Conservation (phyloP, 2,329 filamentous ascomycete species). For the Calonectria hawksworthii region DNA sequence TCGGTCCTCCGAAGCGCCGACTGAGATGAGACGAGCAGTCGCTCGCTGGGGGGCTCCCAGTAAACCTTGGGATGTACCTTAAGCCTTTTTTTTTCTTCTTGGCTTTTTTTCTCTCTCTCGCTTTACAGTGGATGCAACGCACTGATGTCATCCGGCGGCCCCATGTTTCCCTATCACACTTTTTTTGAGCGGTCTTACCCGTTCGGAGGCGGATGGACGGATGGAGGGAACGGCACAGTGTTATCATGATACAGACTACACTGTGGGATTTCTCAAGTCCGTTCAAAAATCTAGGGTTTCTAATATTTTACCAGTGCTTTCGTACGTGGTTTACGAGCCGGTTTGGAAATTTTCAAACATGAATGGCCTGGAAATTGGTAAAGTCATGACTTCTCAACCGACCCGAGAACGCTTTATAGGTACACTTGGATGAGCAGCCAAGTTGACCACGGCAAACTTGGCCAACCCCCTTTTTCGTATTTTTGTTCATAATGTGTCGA, state of each 20-base stretch:
- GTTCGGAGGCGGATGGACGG: background rate
- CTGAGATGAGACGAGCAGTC: background rate
- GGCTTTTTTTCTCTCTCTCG: background rate
- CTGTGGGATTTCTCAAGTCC: background rate
- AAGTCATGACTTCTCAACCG: background rate
- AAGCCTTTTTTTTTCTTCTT: background rate
- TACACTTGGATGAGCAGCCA: background rate
- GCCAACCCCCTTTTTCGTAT: background rate
- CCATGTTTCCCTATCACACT: background rate
- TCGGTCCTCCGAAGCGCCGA: background rate
- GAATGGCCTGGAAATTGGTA: background rate
- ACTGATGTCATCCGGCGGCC: slow-evolving; percentile 2
- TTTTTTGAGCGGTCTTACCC: background rate
- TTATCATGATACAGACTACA: background rate
- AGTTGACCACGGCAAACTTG: background rate
- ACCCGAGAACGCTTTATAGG: background rate
- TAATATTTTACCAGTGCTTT: background rate
- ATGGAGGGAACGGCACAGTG: background rate
- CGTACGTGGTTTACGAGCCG: background rate
- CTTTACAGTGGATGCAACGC: background rate
- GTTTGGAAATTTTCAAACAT: background rate
- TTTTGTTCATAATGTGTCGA: background rate
- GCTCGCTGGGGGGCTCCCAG: no score
- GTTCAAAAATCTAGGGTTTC: background rate
- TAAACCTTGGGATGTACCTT: background rate